Percentiles rank a stretch among this genome's conserved stretches.
Evolutionary conservation across 495 filamentous ascomycete genomes (phyloP).

Genomic region (Cercophora newfieldiana): DNA sequence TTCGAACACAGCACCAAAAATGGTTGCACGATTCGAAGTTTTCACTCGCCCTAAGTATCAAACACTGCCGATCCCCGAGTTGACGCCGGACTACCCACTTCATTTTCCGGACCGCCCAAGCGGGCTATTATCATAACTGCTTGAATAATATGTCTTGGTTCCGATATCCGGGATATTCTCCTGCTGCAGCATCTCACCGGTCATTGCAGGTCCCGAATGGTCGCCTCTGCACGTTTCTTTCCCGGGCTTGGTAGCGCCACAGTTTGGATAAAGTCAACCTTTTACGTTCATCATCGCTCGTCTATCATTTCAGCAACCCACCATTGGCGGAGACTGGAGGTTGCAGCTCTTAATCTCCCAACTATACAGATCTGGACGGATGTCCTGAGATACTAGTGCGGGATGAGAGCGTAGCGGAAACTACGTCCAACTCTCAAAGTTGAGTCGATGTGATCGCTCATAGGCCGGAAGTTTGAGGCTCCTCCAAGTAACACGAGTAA

Average conservation of each 20-base stretch:
- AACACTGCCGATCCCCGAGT: neutral
- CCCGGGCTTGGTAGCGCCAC: conserved; percentile 5
- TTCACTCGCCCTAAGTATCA: neutral
- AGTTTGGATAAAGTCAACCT: conserved; percentile 5
- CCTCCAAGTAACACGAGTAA: neutral
- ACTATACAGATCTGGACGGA: neutral
- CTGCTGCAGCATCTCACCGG: neutral
- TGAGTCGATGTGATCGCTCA: neutral
- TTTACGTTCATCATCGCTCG: neutral
- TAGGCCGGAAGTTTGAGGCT: neutral
- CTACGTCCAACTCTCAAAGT: neutral
- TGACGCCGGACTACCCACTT: neutral
- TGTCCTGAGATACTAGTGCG: neutral
- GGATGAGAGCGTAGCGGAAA: neutral
- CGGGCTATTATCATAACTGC: neutral
- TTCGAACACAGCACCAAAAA: too few relatives aligned
- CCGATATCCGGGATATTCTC: neutral
- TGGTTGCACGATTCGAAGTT: too few relatives aligned
- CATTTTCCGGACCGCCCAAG: neutral
- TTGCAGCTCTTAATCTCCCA: neutral
- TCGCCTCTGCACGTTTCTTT: neutral
- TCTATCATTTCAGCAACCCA: neutral
- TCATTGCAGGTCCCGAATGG: neutral
- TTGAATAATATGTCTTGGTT: neutral
- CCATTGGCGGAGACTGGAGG: neutral